Base-by-base conservation (phyloP, 2,329 filamentous ascomycete species). In the Fonsecaea pedrosoi region DNA sequence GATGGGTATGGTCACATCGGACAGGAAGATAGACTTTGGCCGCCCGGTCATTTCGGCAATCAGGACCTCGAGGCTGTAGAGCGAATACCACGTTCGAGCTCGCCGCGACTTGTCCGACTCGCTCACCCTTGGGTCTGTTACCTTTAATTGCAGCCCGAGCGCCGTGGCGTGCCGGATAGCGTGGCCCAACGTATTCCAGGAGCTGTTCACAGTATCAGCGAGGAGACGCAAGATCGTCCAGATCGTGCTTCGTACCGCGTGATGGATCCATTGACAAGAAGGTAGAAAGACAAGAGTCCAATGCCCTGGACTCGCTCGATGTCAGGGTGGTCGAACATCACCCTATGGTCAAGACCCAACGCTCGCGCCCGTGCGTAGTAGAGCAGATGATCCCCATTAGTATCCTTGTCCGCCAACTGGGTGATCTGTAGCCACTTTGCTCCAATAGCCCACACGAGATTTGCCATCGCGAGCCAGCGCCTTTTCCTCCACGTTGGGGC, bases 151-250 rank as follows among this genome's bases (percentile, higher is more conserved):
- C 42, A 76, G 63, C 9, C 73, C 74, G 7, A 75, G 62, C 2
- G 73, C 68, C 18, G 70, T 73, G 3, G 74, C 73, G 57, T 71
- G 70, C 10, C 74, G 70, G 25, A 73, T 69, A 5, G 72, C 74
- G 4, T 74, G 66, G 10, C 72, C 74, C n/a, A 66, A 50, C 12
- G 70, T 53, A 38, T 68, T 75, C 74, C 73, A 76, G n/a, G 74
- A 69, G 53, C 74, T 76, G 60, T 34, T 5, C 30, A 32, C 30
- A 32, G 30, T 10, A 9, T 7, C 25, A 38, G n/a, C 50, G 38
- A 64, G 25, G 15, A 38, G 8, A 55, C 30, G 3, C 12, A 32
- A 55, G 30, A 30, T 42, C 4, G 35, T 7, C 56, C 21, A 25
- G 30, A n/a, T 25, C 8, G 25, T 13, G 12, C 5, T 2, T 60